phyloP scores from a whole-genome alignment of 768 basidiomycete genomes.

The Basidioascus undulatus region DNA sequence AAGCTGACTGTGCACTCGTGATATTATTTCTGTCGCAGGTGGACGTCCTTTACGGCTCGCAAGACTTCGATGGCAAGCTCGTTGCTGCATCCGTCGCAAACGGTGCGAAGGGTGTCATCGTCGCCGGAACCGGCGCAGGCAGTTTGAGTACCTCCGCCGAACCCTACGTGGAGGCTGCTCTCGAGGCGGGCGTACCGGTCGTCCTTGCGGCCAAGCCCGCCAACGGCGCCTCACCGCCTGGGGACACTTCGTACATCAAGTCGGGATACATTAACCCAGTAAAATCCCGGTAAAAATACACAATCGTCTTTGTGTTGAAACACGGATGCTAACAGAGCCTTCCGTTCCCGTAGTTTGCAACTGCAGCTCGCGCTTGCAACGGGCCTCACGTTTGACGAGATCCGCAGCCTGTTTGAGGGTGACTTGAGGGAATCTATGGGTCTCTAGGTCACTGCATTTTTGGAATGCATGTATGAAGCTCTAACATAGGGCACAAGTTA shows the following conservation, averaged over 20 bases:
- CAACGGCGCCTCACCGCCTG: slow-evolving; percentile 1
- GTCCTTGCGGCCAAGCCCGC: slow-evolving; percentile 5
- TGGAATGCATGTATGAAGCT: too few relatives aligned
- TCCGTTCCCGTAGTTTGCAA: too few relatives aligned
- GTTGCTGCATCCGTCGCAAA: slow-evolving; percentile 2
- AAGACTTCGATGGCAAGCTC: slow-evolving; percentile 2
- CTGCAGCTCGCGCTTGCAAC: slow-evolving; percentile 7
- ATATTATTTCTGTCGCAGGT: too few relatives aligned
- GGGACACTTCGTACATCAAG: neutral
- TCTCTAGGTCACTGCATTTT: too few relatives aligned
- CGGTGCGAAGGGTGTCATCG: slow-evolving; percentile 6
- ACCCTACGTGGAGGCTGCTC: neutral
- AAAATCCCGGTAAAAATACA: too few relatives aligned
- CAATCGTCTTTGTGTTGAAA: too few relatives aligned
- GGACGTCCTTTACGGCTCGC: slow-evolving; percentile 7
- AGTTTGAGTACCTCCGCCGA: neutral
- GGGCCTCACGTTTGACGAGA: slow-evolving; percentile 2
- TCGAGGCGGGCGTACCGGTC: slow-evolving; percentile 3
- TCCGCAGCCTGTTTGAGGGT: slow-evolving; percentile 7
- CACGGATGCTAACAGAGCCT: too few relatives aligned
- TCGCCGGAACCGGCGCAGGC: slow-evolving; percentile 7
- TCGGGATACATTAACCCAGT: slow-evolving; percentile 7
- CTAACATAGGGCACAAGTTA: too few relatives aligned
- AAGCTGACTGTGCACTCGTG: too few relatives aligned
- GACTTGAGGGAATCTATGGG: too few relatives aligned